Base-by-base conservation (phyloP, 352 stramenopile genomes). In the Aphanomyces cochlioides region DNA sequence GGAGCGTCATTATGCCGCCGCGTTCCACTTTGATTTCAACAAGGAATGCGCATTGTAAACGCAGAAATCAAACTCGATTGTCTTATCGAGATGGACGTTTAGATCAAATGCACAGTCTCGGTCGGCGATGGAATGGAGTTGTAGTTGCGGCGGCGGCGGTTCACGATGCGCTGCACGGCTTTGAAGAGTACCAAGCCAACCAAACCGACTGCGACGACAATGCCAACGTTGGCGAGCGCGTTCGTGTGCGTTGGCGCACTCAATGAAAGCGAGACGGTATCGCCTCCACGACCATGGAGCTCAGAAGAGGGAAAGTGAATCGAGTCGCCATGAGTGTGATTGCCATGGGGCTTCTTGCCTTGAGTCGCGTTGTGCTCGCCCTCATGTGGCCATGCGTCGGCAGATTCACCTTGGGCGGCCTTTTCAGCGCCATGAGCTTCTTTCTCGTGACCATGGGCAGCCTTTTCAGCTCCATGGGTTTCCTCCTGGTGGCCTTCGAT, bases 1-100 rank as follows among this genome's bases (percentile, higher is more conserved):
- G 7, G 6, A 64, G 34, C 7, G 12, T 21, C 19, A 43, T 47
- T 69, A 58, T 43, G 17, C 21, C 4, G 13, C 28, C 6, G 63
- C 63, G 13, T 7, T 61, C n/a, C 17, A 6, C 5, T 69, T 39
- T 36, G 41, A 69, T 40, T 69, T 69, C 59, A n/a, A 37, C 38
- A 28, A 37, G 13, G 13, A 69, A 17, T 69, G 63, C 37, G 7
- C 34, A 36, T 17, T 66, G 41, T 56, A 66, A 50, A 56, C 57
- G 57, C 2, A 66, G 2, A 66, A 47, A 61, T 15, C 21, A 38
- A 61, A 17, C 21, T 53, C 21, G 21, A 61, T 61, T 15, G n/a
- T 53, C 45, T n/a, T n/a, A 53, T n/a, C 1, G n/a, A 15, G 45
- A 19, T n/a, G n/a, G 45, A 19, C 8, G 37, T 10, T 58, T 58